Base-by-base conservation (phyloP, 139 green algal genomes). In the Chara braunii region DNA sequence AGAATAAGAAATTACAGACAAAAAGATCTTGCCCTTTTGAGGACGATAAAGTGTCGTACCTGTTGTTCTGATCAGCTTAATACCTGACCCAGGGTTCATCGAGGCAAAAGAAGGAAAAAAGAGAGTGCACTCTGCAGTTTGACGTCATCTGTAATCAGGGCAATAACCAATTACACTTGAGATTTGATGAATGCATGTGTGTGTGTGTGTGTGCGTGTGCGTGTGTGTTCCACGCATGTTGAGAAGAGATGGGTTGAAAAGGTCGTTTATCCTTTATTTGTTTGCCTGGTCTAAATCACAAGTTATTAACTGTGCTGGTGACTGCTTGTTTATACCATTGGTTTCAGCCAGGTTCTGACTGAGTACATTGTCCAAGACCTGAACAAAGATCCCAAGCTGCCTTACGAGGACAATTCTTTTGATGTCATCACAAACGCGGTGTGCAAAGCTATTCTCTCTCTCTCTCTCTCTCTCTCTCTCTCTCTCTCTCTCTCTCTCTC, bases 371-470 rank as follows among this genome's bases (percentile, higher is more conserved):
- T 77, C n/a, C 56, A 70, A 51, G 88, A 95, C 68, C 75, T 95
- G 12, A 94, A 94, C 50, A 53, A 58, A 35, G 59, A 85, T 40
- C 79, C 86, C n/a, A 75, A 29, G 52, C 74, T 95, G 40, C 88
- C 88, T 4, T 95, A 87, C 75, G 77, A 80, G 7, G 84, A 92
- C 64, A 88, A 90, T 59, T 78, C 72, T n/a, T 92, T 91, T 35
- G 87, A 94, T 68, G 74, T 87, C 37, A 75, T 89, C n/a, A 87
- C 80, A 32, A 90, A 90, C 52, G 64, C 64, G 2, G 86, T 75
- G 45, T 55, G 32, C 32, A 31, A 63, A 60, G 7, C n/a, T 48
- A n/a, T 48, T n/a, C n/a, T 26, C 40, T 48, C 40, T 48, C 40
- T 26, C n/a, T 48, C 40, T 26, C 40, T n/a, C 40, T 48, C 40